Percentiles rank a stretch among this genome's conserved stretches.
Conservation (phyloP, 2,329 filamentous ascomycete genomes). For the Diaporthe vaccinii region DNA sequence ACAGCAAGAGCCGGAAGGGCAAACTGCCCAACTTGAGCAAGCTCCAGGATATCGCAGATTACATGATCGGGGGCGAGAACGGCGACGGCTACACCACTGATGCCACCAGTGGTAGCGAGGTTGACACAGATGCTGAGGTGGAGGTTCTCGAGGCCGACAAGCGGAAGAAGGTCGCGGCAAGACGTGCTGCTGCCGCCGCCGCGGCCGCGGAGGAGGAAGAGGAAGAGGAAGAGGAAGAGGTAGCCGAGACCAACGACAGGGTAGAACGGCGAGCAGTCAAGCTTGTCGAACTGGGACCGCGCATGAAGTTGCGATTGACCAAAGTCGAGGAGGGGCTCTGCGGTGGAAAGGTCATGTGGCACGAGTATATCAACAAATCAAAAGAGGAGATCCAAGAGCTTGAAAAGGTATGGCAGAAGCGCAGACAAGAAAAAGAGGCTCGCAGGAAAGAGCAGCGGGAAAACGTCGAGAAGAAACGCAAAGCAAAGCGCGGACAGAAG, state of each 20-base stretch:
- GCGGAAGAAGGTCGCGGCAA: constrained; percentile 68
- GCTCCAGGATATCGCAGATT: constrained; percentile 94
- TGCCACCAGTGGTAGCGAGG: constrained; percentile 86
- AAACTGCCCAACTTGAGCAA: constrained; percentile 89
- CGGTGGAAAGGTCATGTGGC: constrained; percentile 94
- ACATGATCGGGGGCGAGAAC: constrained; percentile 85
- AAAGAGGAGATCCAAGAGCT: constrained; percentile 82
- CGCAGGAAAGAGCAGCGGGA: constrained; percentile 86
- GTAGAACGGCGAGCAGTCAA: constrained; percentile 92
- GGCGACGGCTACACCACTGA: constrained; percentile 89
- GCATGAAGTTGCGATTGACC: constrained; percentile 88
- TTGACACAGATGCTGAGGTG: constrained; percentile 95
- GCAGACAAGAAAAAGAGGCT: constrained; percentile 83
- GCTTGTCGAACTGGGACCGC: constrained; percentile 90
- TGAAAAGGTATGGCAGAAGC: constrained; percentile 86
- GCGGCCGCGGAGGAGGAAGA: constrained; percentile 61
- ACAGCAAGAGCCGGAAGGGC: constrained; percentile 73
- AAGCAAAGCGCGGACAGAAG: constrained; percentile 51
- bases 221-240: constrained; percentile 56
- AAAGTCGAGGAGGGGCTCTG: constrained; percentile 98
- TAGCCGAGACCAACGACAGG: constrained; percentile 57
- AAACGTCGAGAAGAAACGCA: constrained; percentile 89
- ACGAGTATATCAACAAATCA: constrained; percentile 91
- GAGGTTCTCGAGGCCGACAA: constrained; percentile 80
- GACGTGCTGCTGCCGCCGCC: constrained; percentile 62